A percentile compares a stretch with the other conserved stretches of the same genome.
phyloP scores from a whole-genome alignment of 202 grass and related monocot genomes.

The Brachypodium distachyon region DNA sequence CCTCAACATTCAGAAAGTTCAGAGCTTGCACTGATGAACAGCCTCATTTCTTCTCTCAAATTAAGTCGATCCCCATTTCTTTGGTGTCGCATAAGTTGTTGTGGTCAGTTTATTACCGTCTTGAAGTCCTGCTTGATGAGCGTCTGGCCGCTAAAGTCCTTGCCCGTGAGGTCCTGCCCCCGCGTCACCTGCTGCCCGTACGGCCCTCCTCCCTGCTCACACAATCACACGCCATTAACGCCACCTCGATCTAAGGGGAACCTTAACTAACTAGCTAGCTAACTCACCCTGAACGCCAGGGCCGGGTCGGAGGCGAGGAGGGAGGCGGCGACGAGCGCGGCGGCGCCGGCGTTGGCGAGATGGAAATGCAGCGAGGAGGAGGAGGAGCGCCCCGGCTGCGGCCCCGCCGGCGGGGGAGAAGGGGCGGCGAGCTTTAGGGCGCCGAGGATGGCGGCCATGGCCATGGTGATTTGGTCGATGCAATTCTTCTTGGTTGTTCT shows the following conservation, averaged over 20 bases:
- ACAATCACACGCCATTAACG: not conserved
- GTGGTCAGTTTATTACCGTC: too few relatives aligned
- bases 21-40: not conserved
- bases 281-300: conserved; percentile 59
- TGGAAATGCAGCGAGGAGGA: conserved; percentile 23
- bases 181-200: conserved; percentile 81
- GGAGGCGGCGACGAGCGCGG: conserved; percentile 59
- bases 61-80: too few relatives aligned
- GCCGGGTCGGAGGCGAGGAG: conserved; percentile 64
- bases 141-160: conserved; percentile 85
- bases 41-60: too few relatives aligned
- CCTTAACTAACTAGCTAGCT: too few relatives aligned
- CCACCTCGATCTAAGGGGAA: not conserved
- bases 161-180: conserved; percentile 87
- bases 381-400: not conserved
- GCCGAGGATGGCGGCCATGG: conserved; percentile 24
- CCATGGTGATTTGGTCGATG: not conserved
- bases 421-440: not conserved
- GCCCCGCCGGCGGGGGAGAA: not conserved
- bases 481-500: not conserved
- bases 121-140: conserved; percentile 98
- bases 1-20: not conserved
- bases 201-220: conserved; percentile 66
- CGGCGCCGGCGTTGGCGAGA: conserved; percentile 36
- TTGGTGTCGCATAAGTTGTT: too few relatives aligned